Conservation (phyloP, 768 basidiomycete genomes). For the Glaciozyma antarctica region DNA sequence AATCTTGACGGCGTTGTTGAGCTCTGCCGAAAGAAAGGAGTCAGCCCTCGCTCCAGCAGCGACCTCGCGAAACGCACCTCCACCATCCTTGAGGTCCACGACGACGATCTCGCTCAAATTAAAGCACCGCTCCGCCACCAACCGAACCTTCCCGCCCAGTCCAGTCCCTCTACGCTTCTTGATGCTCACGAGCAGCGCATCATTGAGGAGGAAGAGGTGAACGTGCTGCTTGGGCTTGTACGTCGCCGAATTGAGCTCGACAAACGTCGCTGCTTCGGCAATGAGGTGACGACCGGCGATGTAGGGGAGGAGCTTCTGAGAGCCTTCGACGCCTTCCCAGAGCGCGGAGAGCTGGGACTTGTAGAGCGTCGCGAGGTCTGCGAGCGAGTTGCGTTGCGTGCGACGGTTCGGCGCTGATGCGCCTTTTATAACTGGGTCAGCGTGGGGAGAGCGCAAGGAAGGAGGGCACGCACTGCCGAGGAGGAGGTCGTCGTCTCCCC, state of each 20-base stretch:
- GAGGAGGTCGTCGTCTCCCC: slow-evolving; percentile 49
- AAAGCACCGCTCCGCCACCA: slow-evolving; percentile 92
- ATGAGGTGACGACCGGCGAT: slow-evolving; percentile 86
- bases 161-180: slow-evolving; percentile 54
- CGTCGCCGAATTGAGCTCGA: slow-evolving; percentile 82
- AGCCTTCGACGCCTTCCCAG: slow-evolving; percentile 83
- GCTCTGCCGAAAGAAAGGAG: slow-evolving; percentile 40
- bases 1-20: slow-evolving; percentile 97
- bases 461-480: slow-evolving; percentile 45
- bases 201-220: slow-evolving; percentile 81
- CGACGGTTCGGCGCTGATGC: slow-evolving; percentile 45
- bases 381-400: slow-evolving; percentile 78
- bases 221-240: slow-evolving; percentile 84
- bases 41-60: background rate
- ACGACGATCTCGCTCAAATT: slow-evolving; percentile 86
- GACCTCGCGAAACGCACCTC: slow-evolving; percentile 49
- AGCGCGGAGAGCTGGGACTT: slow-evolving; percentile 87
- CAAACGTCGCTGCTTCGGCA: slow-evolving; percentile 69
- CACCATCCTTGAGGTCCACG: slow-evolving; percentile 88
- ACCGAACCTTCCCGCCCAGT: slow-evolving; percentile 56
- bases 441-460: background rate
- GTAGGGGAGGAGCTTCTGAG: slow-evolving; percentile 85
- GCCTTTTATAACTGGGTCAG: background rate
- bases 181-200: slow-evolving; percentile 72
- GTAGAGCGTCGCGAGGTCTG: slow-evolving; percentile 86